A percentile compares a stretch with the other conserved stretches of the same genome.
Evolutionary conservation across 345 rosid species (phyloP).

Genomic region (Murraya koenigii): DNA sequence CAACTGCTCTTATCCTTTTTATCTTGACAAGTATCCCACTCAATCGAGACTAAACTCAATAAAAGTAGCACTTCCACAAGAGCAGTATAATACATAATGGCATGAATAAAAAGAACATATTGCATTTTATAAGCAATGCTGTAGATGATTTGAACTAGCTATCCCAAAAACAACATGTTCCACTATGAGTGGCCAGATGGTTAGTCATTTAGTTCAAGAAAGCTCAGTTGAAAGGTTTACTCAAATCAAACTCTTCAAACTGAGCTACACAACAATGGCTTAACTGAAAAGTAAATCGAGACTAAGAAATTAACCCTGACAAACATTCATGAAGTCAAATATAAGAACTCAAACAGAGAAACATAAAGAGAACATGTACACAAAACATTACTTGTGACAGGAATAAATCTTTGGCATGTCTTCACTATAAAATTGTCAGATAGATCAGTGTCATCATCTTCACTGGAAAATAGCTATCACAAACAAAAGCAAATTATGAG

Average conservation of each 20-base stretch:
- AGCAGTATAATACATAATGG: not conserved
- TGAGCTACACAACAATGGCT: not conserved
- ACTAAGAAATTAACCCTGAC: slow-evolving; percentile 7
- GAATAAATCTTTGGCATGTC: slow-evolving; percentile 93
- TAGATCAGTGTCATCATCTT: slow-evolving; percentile 78
- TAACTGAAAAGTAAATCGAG: not conserved
- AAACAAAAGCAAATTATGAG: slow-evolving; percentile 6
- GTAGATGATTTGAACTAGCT: not conserved
- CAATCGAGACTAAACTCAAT: not conserved
- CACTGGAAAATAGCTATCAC: slow-evolving; percentile 66
- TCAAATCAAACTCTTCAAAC: not conserved
- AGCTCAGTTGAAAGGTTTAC: not conserved
- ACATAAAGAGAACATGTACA: slow-evolving; percentile 5
- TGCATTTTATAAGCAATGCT: not conserved
- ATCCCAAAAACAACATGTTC: not conserved
- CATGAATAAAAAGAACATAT: not conserved
- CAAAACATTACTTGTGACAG: slow-evolving; percentile 69
- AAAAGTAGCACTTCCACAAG: not conserved
- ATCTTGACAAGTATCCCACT: not conserved
- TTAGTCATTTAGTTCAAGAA: not conserved
- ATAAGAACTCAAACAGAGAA: not conserved
- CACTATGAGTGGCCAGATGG: not conserved
- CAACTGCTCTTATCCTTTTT: not conserved
- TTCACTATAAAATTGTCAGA: slow-evolving; percentile 84
- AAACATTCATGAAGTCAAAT: not conserved